These are phyloP conservation scores for Neurospora sp. DNA, from an alignment of 495 filamentous ascomycete species.

Conservation along the genomic window DNA sequence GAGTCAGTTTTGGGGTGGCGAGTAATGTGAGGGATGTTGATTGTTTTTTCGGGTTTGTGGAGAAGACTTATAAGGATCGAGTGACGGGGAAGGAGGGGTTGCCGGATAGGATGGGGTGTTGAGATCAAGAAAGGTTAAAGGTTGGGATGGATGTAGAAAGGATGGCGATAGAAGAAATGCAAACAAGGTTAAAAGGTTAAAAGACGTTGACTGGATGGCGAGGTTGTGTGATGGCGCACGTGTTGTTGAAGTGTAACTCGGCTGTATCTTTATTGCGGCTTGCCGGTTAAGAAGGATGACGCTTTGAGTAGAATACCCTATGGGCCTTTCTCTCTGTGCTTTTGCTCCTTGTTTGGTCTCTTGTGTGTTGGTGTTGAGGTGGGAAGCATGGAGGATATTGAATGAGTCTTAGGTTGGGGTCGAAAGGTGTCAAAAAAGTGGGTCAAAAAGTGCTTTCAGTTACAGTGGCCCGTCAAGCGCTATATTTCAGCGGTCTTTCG, in stretches of 20 bases:
- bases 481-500: neutral
- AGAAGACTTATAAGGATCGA: conserved; percentile 24
- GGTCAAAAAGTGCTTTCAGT: neutral
- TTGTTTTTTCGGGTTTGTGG: conserved; percentile 19
- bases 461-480: neutral
- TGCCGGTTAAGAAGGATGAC: neutral
- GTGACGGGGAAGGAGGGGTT: neutral
- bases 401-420: neutral
- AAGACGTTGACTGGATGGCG: neutral
- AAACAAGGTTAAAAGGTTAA: neutral
- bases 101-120: neutral
- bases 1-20: conserved; percentile 25
- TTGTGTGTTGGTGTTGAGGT: neutral
- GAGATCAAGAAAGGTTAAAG: neutral
- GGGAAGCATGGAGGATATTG: neutral
- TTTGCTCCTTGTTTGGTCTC: neutral
- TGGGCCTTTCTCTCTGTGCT: rapidly evolving
- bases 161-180: neutral
- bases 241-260: neutral
- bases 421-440: neutral
- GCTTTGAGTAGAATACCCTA: neutral
- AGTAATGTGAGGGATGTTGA: conserved; percentile 21
- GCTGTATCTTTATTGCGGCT: neutral
- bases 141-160: neutral
- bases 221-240: neutral